A percentile compares a stretch with the other conserved stretches of the same genome.
phyloP scores from a whole-genome alignment of 306 rosid species.

The Oxytropis ochrocephala region DNA sequence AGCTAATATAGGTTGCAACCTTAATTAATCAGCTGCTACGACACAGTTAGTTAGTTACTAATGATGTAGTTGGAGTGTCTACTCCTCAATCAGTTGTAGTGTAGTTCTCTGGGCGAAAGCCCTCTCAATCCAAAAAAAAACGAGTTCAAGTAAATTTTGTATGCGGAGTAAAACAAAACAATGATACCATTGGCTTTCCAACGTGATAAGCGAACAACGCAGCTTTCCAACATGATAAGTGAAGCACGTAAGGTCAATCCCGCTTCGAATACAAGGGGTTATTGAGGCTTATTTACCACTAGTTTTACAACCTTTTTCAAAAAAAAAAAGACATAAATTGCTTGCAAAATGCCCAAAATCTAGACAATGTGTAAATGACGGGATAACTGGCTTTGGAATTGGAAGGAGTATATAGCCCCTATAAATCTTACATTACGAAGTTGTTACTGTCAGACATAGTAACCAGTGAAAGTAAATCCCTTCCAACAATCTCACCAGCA shows the following conservation, averaged over 20 bases:
- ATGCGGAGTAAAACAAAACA: too few species aligned
- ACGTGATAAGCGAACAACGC: conserved; percentile 25
- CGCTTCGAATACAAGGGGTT: conserved; percentile 53
- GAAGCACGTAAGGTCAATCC: conserved; percentile 33
- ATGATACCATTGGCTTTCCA: too few species aligned
- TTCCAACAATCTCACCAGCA: conserved; percentile 82
- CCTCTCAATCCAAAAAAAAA: too few species aligned
- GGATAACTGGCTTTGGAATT: conserved; percentile 25
- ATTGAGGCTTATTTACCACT: conserved; percentile 45
- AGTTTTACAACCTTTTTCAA: conserved; percentile 32
- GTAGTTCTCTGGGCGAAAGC: too few species aligned
- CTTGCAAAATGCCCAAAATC: conserved; percentile 36
- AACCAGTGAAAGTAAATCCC: conserved; percentile 87
- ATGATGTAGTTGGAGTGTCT: too few species aligned
- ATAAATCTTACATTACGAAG: conserved; percentile 19
- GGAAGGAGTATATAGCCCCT: conserved; percentile 21
- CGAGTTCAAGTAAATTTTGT: too few species aligned
- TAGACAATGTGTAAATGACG: conserved; percentile 31
- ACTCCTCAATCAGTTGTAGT: too few species aligned
- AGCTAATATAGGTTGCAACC: too few species aligned
- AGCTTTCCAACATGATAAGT: too few species aligned
- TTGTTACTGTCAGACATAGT: conserved; percentile 45
- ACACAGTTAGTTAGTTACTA: too few species aligned
- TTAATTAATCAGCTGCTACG: too few species aligned
- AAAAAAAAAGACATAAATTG: conserved; percentile 33